Evolutionary conservation across 306 rosid species (phyloP).

Genomic region (Castanea mollissima): DNA sequence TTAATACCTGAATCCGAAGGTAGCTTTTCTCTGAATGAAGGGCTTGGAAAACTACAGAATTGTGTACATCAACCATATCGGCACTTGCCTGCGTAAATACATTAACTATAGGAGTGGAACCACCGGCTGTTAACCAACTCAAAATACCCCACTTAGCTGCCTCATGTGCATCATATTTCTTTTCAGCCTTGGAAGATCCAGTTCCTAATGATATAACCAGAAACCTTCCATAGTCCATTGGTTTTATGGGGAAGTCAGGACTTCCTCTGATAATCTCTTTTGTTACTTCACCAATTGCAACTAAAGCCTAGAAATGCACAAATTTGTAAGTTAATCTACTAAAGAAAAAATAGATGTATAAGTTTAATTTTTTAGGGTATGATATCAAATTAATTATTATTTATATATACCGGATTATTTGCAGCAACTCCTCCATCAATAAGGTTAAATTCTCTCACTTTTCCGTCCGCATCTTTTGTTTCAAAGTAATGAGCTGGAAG

Average conservation of each 20-base stretch:
- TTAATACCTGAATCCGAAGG: neutral
- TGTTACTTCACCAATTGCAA: neutral
- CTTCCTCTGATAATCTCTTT: neutral
- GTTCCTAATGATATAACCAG: neutral
- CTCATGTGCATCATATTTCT: neutral
- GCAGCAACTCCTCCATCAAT: neutral
- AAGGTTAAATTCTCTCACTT: conserved; percentile 10
- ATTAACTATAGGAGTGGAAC: neutral
- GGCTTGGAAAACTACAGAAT: neutral
- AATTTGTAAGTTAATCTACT: neutral
- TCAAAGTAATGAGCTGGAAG: conserved; percentile 18
- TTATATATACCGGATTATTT: neutral
- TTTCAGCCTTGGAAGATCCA: neutral
- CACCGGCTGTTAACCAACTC: neutral
- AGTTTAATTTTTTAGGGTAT: no score
- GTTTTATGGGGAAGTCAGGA: neutral
- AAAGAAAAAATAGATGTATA: neutral
- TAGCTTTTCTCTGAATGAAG: neutral
- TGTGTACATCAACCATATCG: neutral
- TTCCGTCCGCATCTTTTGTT: neutral
- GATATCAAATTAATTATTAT: neutral
- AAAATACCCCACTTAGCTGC: neutral
- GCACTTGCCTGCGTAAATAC: neutral
- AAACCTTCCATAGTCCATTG: neutral
- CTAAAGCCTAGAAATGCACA: neutral